These are phyloP conservation scores for Cenchrus americanus DNA, from an alignment of 176 grass and related monocot genomes.

Conservation along the genomic window DNA sequence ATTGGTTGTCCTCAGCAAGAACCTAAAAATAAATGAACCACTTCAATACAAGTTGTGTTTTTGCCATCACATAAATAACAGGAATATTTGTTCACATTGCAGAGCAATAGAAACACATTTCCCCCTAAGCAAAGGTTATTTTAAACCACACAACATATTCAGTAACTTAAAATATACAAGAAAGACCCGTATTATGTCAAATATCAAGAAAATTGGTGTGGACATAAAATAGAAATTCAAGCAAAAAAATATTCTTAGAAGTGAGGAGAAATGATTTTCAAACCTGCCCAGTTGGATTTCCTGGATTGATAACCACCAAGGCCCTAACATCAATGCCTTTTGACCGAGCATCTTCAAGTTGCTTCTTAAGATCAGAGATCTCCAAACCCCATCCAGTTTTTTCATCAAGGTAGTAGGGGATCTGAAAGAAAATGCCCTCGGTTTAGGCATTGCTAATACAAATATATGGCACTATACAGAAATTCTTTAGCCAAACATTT, in stretches of 20 bases:
- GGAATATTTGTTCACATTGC: constrained; percentile 21
- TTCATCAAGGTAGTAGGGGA: constrained; percentile 96
- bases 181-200: neutral
- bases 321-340: constrained; percentile 84
- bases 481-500: constrained; percentile 11
- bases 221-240: constrained; percentile 8
- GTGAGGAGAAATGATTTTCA: neutral
- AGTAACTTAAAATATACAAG: constrained; percentile 15
- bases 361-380: constrained; percentile 87
- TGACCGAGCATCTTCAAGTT: constrained; percentile 80
- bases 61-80: constrained; percentile 8
- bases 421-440: constrained; percentile 53
- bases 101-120: constrained; percentile 6
- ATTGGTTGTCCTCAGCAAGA: constrained; percentile 88
- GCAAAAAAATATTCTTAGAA: constrained; percentile 6
- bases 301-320: constrained; percentile 96
- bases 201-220: constrained; percentile 12
- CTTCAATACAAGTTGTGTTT: constrained; percentile 13
- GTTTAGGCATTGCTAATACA: constrained; percentile 27
- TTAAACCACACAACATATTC: constrained; percentile 24
- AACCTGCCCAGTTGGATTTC: constrained; percentile 99
- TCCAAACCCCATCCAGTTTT: constrained; percentile 94
- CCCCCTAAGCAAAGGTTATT: neutral
- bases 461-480: neutral
- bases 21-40: constrained; percentile 56